These are phyloP conservation scores for Dothidotthia symphoricarpi DNA, from an alignment of 2,329 filamentous ascomycete species.

Conservation along the genomic window DNA sequence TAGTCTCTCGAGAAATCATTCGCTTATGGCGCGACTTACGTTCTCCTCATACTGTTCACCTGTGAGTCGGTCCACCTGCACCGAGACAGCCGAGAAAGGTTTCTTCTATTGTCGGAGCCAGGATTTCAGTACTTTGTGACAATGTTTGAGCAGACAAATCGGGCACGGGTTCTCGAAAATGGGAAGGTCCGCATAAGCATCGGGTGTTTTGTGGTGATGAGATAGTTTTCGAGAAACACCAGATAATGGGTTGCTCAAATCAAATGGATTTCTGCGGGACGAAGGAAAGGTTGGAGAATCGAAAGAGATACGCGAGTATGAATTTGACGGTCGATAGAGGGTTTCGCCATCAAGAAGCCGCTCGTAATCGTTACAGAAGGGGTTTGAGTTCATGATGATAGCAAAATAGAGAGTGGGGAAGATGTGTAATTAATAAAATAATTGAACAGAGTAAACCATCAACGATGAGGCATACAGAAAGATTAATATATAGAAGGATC, in stretches of 20 bases:
- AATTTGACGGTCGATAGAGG: conserved; percentile 14
- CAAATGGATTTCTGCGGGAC: conserved; percentile 3
- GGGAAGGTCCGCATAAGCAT: conserved; percentile 24
- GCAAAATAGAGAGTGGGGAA: no score
- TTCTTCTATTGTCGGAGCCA: conserved; percentile 50
- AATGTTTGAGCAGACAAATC: conserved; percentile 27
- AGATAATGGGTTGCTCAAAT: conserved; percentile 1
- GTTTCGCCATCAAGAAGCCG: conserved; percentile 12
- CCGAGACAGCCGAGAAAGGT: conserved; percentile 90
- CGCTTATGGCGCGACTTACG: conserved; percentile 13
- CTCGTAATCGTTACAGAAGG: conserved; percentile 6
- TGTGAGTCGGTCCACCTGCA: conserved; percentile 86
- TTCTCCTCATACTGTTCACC: conserved; percentile 88
- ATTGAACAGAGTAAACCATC: no score
- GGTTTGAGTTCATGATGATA: conserved; percentile 13
- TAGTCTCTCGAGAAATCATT: background rate
- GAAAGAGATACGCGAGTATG: conserved; percentile 7
- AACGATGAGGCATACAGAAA: no score
- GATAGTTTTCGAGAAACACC: conserved; percentile 14
- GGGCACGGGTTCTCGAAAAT: conserved; percentile 32
- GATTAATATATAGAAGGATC: conserved; percentile 9
- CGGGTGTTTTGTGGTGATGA: conserved; percentile 25
- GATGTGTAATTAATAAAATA: no score
- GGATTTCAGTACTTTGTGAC: conserved; percentile 24
- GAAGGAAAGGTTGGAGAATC: conserved; percentile 5